Evolutionary conservation across 2,329 filamentous ascomycete genomes (phyloP).

Genomic region (Colletotrichum viniferum): DNA sequence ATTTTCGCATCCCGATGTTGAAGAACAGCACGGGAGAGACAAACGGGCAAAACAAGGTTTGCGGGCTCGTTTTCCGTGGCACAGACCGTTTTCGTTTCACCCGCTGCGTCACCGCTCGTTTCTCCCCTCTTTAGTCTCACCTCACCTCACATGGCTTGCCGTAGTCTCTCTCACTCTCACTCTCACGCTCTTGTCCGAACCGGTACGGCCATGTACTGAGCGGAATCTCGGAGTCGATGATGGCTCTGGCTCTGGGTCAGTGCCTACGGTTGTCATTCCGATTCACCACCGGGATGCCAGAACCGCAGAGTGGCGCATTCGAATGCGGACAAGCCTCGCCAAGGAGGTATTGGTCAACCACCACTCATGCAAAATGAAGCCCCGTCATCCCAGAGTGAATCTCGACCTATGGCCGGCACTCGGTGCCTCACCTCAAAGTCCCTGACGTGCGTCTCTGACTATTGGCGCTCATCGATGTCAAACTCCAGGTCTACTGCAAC

Average conservation of each 20-base stretch:
- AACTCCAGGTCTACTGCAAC: background rate
- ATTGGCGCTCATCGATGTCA: background rate
- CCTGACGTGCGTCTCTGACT: background rate
- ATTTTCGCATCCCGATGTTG: background rate
- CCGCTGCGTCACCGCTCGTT: slow-evolving; percentile 7
- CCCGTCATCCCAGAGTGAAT: background rate
- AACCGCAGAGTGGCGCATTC: background rate
- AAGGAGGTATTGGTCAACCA: background rate
- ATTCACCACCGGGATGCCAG: background rate
- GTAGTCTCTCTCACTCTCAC: background rate
- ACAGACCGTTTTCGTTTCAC: slow-evolving; percentile 20
- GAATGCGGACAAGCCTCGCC: background rate
- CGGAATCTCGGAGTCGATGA: background rate
- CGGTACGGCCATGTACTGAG: background rate
- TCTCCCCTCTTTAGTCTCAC: background rate
- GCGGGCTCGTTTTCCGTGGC: slow-evolving; percentile 2
- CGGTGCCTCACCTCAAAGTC: background rate
- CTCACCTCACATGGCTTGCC: slow-evolving; percentile 1
- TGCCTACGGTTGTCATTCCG: slow-evolving; percentile 3
- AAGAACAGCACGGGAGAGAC: background rate
- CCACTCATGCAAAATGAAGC: background rate
- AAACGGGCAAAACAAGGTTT: slow-evolving; percentile 1
- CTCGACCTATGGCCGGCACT: background rate
- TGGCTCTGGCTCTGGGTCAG: background rate
- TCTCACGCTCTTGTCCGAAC: background rate